Evolutionary conservation across 179 eudicot species (phyloP).

Genomic region (Heliamphora pulchella): DNA sequence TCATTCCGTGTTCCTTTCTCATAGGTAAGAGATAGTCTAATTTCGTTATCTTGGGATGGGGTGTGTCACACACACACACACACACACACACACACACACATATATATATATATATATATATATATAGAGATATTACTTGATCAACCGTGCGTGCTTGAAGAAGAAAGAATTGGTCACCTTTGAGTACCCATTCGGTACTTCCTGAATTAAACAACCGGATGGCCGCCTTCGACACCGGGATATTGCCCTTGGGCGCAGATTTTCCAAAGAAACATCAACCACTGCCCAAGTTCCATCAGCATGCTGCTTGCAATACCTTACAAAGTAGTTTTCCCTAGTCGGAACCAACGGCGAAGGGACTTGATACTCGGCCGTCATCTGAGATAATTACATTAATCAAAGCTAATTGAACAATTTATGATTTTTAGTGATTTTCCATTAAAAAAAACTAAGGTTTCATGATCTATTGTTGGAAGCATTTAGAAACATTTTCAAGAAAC

Average conservation of each 20-base stretch:
- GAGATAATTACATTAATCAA: slow-evolving; percentile 3
- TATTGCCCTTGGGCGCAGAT: slow-evolving; percentile 31
- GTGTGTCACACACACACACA: no score
- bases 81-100: no score
- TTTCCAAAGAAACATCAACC: slow-evolving; percentile 61
- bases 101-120: no score
- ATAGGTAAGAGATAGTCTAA: no score
- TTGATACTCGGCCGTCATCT: slow-evolving; percentile 68
- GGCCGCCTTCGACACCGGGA: slow-evolving; percentile 48
- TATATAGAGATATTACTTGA: no score
- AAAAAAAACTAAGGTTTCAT: background rate
- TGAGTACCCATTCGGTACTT: slow-evolving; percentile 65
- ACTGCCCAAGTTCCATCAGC: slow-evolving; percentile 59
- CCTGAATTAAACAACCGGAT: slow-evolving; percentile 62
- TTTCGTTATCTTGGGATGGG: no score
- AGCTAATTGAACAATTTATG: background rate
- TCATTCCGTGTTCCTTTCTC: no score
- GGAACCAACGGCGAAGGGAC: slow-evolving; percentile 67
- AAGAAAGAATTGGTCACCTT: slow-evolving; percentile 29
- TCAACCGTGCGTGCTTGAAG: no score
- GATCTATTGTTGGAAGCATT: background rate
- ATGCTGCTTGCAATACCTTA: slow-evolving; percentile 57
- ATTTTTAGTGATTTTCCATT: no score
- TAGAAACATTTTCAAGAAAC: background rate
- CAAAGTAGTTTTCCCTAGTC: slow-evolving; percentile 56